Evolutionary conservation across 2,329 filamentous ascomycete species (phyloP).

Genomic region (Trichoderma oligosporum): DNA sequence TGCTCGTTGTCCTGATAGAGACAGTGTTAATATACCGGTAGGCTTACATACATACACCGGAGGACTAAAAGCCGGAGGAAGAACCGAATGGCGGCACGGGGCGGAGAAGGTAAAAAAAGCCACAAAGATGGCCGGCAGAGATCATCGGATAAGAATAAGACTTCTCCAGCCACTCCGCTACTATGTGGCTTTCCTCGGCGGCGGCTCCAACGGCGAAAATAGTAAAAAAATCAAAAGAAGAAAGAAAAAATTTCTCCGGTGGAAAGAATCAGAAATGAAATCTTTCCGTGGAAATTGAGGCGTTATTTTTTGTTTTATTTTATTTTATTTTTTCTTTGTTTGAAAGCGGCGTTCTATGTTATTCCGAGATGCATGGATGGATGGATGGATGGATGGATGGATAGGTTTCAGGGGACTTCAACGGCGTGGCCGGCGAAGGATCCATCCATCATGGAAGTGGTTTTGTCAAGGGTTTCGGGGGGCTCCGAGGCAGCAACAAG

Average conservation of each 20-base stretch:
- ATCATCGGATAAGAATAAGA: neutral
- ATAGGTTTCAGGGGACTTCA: neutral
- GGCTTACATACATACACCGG: no score
- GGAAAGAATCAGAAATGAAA: neutral
- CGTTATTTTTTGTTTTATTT: no score
- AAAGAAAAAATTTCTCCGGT: neutral
- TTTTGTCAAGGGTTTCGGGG: conserved; percentile 1
- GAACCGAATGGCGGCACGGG: neutral
- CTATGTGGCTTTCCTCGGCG: neutral
- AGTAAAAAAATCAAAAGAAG: no score
- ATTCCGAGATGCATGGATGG: neutral
- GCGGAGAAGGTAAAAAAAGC: neutral
- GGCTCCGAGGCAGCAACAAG: conserved; percentile 1
- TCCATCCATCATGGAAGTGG: neutral
- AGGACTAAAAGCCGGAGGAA: no score
- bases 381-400: neutral
- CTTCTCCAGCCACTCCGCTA: neutral
- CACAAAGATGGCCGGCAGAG: neutral
- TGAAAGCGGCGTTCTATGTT: neutral
- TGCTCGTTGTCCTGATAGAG: no score
- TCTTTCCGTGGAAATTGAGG: neutral
- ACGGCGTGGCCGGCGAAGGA: conserved; percentile 6
- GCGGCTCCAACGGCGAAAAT: neutral
- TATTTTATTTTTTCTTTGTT: no score
- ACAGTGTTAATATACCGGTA: no score